phyloP scores from a whole-genome alignment of 768 basidiomycete species.

The Fistulinella prunicolor region DNA sequence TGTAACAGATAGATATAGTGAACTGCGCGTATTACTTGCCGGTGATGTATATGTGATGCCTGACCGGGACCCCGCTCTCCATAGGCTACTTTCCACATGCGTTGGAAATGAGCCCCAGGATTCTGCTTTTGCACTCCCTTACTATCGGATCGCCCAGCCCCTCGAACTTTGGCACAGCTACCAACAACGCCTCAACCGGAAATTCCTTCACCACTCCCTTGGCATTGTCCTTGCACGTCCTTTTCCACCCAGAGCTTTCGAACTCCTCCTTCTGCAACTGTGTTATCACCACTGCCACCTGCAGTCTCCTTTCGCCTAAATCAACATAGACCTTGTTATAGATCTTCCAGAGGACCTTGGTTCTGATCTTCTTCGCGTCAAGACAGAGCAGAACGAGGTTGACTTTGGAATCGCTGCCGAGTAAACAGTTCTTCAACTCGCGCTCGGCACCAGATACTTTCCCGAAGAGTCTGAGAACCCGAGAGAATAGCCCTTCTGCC shows the following conservation, averaged over 20 bases:
- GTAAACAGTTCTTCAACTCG: constrained; percentile 17
- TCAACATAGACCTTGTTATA: constrained; percentile 16
- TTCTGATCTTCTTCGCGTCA: constrained; percentile 17
- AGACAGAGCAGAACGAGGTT: constrained; percentile 23
- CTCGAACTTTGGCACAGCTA: constrained; percentile 17
- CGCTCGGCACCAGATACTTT: constrained; percentile 13
- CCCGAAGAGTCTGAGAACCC: constrained; percentile 1
- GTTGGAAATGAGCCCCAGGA: constrained; percentile 20
- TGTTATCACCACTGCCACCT: constrained; percentile 20
- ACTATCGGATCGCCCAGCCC: constrained; percentile 12
- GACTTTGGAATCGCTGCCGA: constrained; percentile 8
- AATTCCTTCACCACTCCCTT: constrained; percentile 5
- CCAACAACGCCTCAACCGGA: constrained; percentile 14
- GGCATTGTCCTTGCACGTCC: constrained; percentile 11
- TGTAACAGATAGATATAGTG: neutral
- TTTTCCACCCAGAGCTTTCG: constrained; percentile 14
- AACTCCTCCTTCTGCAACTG: constrained; percentile 10
- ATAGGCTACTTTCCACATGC: neutral
- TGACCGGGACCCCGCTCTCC: neutral
- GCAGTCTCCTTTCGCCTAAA: constrained; percentile 10
- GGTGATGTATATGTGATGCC: neutral
- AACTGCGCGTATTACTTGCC: neutral
- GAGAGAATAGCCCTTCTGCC: neutral
- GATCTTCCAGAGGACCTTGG: constrained; percentile 16
- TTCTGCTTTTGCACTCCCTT: constrained; percentile 19